These are phyloP conservation scores for Heliamphora exappendiculata DNA, from an alignment of 148 eudicot species.

Conservation along the genomic window DNA sequence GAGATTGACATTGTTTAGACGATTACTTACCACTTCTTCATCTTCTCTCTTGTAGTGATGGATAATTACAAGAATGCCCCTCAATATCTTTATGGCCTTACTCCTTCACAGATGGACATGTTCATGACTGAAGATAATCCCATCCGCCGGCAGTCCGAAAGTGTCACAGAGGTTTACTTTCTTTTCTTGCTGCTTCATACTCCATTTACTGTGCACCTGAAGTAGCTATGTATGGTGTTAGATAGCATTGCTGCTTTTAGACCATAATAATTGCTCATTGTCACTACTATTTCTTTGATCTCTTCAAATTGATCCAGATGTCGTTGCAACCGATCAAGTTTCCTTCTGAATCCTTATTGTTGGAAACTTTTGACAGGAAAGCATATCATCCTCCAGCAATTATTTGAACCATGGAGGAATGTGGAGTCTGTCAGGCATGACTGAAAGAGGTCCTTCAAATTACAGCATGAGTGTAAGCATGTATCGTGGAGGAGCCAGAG, in stretches of 20 bases:
- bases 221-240: no score
- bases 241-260: background rate
- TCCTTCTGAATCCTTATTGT: background rate
- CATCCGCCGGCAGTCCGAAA: constrained; percentile 52
- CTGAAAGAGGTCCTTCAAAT: constrained; percentile 50
- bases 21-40: background rate
- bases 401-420: constrained; percentile 63
- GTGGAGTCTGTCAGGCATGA: constrained; percentile 46
- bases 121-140: constrained; percentile 84
- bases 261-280: constrained; percentile 5
- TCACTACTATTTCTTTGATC: background rate
- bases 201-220: no score
- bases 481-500: constrained; percentile 63
- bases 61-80: constrained; percentile 68
- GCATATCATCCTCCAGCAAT: constrained; percentile 51
- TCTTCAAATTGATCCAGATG: background rate
- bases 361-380: constrained; percentile 43
- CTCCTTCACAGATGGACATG: constrained; percentile 77
- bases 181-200: constrained; percentile 3
- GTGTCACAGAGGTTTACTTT: constrained; percentile 59
- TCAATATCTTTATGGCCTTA: constrained; percentile 67
- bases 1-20: background rate
- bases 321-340: background rate
- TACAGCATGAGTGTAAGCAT: constrained; percentile 75
- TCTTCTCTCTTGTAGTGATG: constrained; percentile 43